These are phyloP conservation scores for Castanopsis chinensis DNA, from an alignment of 306 rosid genomes.

Conservation along the genomic window DNA sequence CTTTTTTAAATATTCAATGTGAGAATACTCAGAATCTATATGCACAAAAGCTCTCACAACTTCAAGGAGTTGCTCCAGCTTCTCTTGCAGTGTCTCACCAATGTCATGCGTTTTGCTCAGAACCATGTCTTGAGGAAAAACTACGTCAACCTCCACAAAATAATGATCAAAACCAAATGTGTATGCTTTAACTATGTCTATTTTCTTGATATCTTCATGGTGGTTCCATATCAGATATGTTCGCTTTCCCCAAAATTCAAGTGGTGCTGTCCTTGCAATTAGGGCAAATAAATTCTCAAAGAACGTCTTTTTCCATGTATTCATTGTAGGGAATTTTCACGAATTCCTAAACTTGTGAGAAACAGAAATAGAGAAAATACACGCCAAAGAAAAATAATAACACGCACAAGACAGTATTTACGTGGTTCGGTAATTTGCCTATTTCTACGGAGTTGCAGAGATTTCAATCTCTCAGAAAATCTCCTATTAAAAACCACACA, in stretches of 20 bases:
- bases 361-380: no score
- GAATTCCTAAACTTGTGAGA: no score
- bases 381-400: no score
- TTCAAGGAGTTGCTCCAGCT: slow-evolving; percentile 68
- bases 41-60: slow-evolving; percentile 84
- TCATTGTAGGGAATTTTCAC: no score
- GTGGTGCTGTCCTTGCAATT: slow-evolving; percentile 64
- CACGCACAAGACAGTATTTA: no score
- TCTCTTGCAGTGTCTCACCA: slow-evolving; percentile 75
- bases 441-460: no score
- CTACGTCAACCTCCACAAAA: slow-evolving; percentile 83
- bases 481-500: no score
- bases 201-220: slow-evolving; percentile 64
- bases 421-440: no score
- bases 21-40: slow-evolving; percentile 66
- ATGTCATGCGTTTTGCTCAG: slow-evolving; percentile 68
- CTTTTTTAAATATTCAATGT: no score
- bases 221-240: slow-evolving; percentile 79
- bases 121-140: slow-evolving; percentile 63
- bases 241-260: slow-evolving; percentile 64
- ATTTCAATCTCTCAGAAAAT: no score
- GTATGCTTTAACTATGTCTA: slow-evolving; percentile 85
- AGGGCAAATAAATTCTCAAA: no score
- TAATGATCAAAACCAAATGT: slow-evolving; percentile 55
- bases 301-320: no score